Percentiles rank a stretch among this genome's conserved stretches.
These are phyloP conservation scores for Agrocybe chaxingu DNA, from an alignment of 768 basidiomycete species.

Conservation along the genomic window DNA sequence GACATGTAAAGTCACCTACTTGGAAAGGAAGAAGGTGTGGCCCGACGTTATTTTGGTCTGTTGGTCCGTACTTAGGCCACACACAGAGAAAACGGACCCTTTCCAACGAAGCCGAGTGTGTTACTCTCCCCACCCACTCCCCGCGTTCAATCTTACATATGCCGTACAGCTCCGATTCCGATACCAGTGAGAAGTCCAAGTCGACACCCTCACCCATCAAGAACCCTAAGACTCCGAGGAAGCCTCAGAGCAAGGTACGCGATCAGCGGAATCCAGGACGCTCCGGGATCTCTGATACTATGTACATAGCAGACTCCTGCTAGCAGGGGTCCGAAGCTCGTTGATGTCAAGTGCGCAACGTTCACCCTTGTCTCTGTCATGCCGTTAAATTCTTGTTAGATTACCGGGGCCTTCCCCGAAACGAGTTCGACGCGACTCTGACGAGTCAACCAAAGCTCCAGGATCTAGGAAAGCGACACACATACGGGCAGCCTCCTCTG, in stretches of 20 bases:
- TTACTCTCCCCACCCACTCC: conserved; percentile 1
- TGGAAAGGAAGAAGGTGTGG: conserved; percentile 32
- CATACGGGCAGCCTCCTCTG: conserved; percentile 22
- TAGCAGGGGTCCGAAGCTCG: conserved; percentile 20
- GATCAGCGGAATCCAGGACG: neutral
- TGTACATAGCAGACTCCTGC: conserved; percentile 14
- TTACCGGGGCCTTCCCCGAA: conserved; percentile 26
- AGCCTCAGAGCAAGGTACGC: conserved; percentile 12
- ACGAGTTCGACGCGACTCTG: conserved; percentile 19
- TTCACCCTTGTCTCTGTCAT: neutral
- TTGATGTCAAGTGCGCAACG: conserved; percentile 20
- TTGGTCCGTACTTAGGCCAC: conserved; percentile 7
- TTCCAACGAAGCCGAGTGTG: conserved; percentile 18
- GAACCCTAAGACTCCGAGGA: conserved; percentile 12
- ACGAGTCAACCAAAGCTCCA: conserved; percentile 12
- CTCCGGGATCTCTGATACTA: neutral
- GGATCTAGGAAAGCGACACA: conserved; percentile 23
- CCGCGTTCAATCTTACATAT: neutral
- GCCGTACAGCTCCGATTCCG: conserved; percentile 15
- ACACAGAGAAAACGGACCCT: conserved; percentile 22
- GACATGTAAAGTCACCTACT: conserved; percentile 26
- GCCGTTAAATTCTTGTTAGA: conserved; percentile 15
- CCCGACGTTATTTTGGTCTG: neutral
- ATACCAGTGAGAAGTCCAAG: conserved; percentile 13
- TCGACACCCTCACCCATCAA: conserved; percentile 9